Evolutionary conservation across 2,329 filamentous ascomycete species (phyloP), one percentile per base, ranked within the genome.

Genomic region (Incumbomyces delicatus): DNA sequence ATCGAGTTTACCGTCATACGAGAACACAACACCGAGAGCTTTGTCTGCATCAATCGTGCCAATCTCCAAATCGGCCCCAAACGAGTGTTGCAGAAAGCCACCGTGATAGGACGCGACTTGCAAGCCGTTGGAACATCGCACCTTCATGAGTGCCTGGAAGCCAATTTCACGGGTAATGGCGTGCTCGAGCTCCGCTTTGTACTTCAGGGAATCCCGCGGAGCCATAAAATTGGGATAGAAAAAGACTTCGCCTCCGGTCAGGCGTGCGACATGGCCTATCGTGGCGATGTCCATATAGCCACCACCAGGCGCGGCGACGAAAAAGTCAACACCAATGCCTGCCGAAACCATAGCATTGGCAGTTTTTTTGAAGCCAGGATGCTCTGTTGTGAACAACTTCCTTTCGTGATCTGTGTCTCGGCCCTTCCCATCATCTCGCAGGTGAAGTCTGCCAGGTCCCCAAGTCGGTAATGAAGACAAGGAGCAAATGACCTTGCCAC

Each of bases 191-290:
- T 98, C 92, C 40, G 83, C 77, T 2, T 83, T 83, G 33, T 98
- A 69, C 68, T 90, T 94, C 47, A 86, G 74, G 36, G 83, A 80
- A 64, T 98, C 92, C 32, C 92, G 80, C 6, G 85, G 85, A 6
- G 84, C 80, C 49, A 95, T 81, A 69, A 95, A 98, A 64, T 96
- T 98, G 38, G 92, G 89, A 63, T 94, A 98, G 68, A 94, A 95
- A 67, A 89, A 98, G 0, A 83, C 86, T 64, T 98, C 92, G 53
- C 92, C 92, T 48, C 92, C 92, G n/a, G 87, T 94, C 27, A 85
- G 81, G 35, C 87, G 81, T 29, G 92, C 79, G 17, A 95, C 78
- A 64, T 95, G 85, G 35, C 89, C 87, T 57, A 96, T 84, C 2
- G 90, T 95, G 30, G 88, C 90, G 61, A 96, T 81, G 59, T 96